Base-by-base conservation (phyloP, 2,329 filamentous ascomycete species). In the Herpotrichia juniperi region DNA sequence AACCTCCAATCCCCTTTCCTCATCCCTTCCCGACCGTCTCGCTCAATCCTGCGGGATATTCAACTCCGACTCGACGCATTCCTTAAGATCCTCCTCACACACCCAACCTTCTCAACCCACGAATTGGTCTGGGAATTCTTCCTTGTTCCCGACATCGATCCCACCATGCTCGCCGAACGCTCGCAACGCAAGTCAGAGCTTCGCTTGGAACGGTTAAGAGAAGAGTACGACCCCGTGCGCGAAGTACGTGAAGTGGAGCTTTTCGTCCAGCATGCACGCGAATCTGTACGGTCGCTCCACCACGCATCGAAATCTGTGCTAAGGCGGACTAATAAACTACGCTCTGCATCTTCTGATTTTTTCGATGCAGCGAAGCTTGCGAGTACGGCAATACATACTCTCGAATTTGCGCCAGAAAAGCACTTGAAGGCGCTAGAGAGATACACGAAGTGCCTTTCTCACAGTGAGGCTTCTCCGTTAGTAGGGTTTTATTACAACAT, bases 121-220 rank as follows among this genome's bases (percentile, higher is more conserved):
- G 94, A 99, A 76, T 91, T 97, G 83, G 82, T 99, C 2, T 99
- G 94, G 96, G 94, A 99, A 66, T 99, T 99, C 76, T 96, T 99
- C 74, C 82, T 99, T 0, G 93, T 99, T 11, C 94, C 94, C 1
- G 94, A 99, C 62, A 85, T 99, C 44, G 91, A 96, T 69, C 83
- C 90, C 0, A 87, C 91, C 17, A 91, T 93, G 84, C 93, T 97
- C 82, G 88, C 90, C 47, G 88, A 96, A 71, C 86, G 94, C 44
- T 96, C 90, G 57, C 86, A 87, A 49, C 85, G 92, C 56, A 99
- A 99, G 75, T 90, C 91, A 3, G 88, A 93, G 70, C 86, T 88
- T 0, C 84, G 93, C 24, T 80, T 85, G 2, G 94, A 99, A 68
- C 93, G 87, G 50, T 88, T 99, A 28, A 84, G 86, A 47, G 94